Percentiles rank a stretch among this genome's conserved stretches.
Evolutionary conservation across 352 stramenopile species (phyloP).

Genomic region (Pythium vanterpoolii): DNA sequence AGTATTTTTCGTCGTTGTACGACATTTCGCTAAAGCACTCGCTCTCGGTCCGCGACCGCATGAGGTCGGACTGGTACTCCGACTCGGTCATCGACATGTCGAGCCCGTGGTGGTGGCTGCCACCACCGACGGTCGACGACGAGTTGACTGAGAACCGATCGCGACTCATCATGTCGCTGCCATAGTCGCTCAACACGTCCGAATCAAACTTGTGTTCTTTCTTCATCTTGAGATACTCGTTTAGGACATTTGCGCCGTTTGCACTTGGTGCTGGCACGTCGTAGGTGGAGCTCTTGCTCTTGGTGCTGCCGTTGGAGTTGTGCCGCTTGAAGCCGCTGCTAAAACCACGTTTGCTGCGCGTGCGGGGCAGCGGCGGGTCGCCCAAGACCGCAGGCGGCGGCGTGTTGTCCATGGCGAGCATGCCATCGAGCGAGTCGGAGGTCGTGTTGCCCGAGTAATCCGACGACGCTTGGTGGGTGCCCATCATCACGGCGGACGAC

Average conservation of each 20-base stretch:
- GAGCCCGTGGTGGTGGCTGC: conserved; percentile 21
- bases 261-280: conserved; percentile 46
- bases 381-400: conserved; percentile 44
- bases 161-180: conserved; percentile 45
- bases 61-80: conserved; percentile 56
- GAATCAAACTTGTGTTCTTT: conserved; percentile 68
- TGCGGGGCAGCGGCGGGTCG: conserved; percentile 19
- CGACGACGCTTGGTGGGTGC: conserved; percentile 8
- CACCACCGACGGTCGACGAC: conserved; percentile 28
- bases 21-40: conserved; percentile 80
- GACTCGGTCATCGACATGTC: conserved; percentile 65
- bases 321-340: conserved; percentile 44
- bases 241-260: conserved; percentile 57
- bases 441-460: conserved; percentile 31
- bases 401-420: conserved; percentile 42
- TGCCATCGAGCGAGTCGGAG: conserved; percentile 46
- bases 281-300: conserved; percentile 15
- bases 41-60: conserved; percentile 42
- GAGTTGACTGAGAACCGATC: conserved; percentile 59
- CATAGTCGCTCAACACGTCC: conserved; percentile 49
- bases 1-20: conserved; percentile 83
- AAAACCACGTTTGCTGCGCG: conserved; percentile 23
- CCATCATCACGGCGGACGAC: conserved; percentile 20
- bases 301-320: conserved; percentile 29
- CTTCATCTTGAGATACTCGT: conserved; percentile 77